phyloP scores from a whole-genome alignment of 768 basidiomycete genomes.

The Ephemerocybe angulata region DNA sequence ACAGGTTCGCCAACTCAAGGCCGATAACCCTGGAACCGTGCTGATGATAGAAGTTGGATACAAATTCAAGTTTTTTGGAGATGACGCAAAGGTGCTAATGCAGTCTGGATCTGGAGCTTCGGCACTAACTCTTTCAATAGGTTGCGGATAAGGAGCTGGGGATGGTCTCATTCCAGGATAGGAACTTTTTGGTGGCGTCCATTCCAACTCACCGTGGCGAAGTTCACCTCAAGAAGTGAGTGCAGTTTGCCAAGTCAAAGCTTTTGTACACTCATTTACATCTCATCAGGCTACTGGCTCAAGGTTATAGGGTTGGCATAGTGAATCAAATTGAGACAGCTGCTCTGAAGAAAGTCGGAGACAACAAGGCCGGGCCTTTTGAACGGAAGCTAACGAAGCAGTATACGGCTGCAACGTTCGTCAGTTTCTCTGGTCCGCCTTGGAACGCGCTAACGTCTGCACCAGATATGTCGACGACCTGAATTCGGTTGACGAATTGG shows the following conservation, averaged over 20 bases:
- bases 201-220: conserved; percentile 67
- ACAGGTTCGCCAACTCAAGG: conserved; percentile 57
- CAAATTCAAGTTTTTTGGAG: conserved; percentile 78
- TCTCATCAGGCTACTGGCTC: conserved; percentile 55
- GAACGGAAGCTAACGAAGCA: conserved; percentile 70
- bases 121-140: conserved; percentile 29
- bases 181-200: conserved; percentile 73
- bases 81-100: conserved; percentile 66
- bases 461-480: conserved; percentile 78
- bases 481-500: conserved; percentile 61
- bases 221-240: conserved; percentile 73
- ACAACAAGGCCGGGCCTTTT: conserved; percentile 72
- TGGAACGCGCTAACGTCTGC: conserved; percentile 4
- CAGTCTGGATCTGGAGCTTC: background rate
- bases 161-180: conserved; percentile 66
- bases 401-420: conserved; percentile 87
- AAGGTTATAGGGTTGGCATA: conserved; percentile 80
- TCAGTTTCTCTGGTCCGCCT: conserved; percentile 9
- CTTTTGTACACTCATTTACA: conserved; percentile 1
- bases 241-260: background rate
- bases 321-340: conserved; percentile 84
- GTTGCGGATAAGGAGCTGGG: conserved; percentile 74
- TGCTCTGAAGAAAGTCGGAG: conserved; percentile 79
- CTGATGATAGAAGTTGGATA: conserved; percentile 84
- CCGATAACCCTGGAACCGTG: conserved; percentile 58